These are phyloP conservation scores for Lobosporangium transversale DNA, from an alignment of 192 early-diverging fungal species.

Conservation along the genomic window DNA sequence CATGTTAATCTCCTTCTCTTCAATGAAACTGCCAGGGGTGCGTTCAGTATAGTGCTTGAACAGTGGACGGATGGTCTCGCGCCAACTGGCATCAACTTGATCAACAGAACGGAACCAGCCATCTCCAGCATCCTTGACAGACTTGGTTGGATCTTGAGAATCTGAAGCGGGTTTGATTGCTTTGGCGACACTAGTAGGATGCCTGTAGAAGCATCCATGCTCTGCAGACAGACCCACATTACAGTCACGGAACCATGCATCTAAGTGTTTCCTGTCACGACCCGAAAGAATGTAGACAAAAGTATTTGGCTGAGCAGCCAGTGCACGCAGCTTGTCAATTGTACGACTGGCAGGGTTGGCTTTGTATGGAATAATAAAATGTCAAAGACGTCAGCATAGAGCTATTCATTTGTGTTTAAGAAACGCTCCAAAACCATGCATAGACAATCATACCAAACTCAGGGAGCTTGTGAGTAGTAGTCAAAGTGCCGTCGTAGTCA, in stretches of 20 bases:
- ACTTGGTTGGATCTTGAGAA: slow-evolving; percentile 56
- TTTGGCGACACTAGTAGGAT: slow-evolving; percentile 76
- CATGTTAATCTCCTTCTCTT: slow-evolving; percentile 98
- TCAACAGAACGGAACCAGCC: slow-evolving; percentile 92
- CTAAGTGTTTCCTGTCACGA: slow-evolving; percentile 87
- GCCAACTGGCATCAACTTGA: slow-evolving; percentile 91
- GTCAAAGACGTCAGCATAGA: background rate
- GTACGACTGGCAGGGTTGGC: slow-evolving; percentile 84
- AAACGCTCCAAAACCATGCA: no score
- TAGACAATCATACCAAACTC: slow-evolving; percentile 71
- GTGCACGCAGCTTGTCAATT: slow-evolving; percentile 72
- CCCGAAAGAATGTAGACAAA: slow-evolving; percentile 97
- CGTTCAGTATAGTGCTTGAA: slow-evolving; percentile 98
- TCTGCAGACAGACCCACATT: slow-evolving; percentile 95
- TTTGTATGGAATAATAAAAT: background rate
- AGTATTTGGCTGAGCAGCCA: slow-evolving; percentile 82
- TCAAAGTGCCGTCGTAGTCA: slow-evolving; percentile 98
- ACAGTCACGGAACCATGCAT: slow-evolving; percentile 88
- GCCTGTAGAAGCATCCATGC: slow-evolving; percentile 98
- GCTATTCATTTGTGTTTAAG: no score
- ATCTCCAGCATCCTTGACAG: slow-evolving; percentile 66
- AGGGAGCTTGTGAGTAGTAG: slow-evolving; percentile 83
- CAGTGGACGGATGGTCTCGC: slow-evolving; percentile 89
- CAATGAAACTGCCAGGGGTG: slow-evolving; percentile 97
- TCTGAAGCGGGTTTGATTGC: slow-evolving; percentile 61